Base-by-base conservation (phyloP, 176 grass and related monocot genomes). In the Oryza brachyantha region DNA sequence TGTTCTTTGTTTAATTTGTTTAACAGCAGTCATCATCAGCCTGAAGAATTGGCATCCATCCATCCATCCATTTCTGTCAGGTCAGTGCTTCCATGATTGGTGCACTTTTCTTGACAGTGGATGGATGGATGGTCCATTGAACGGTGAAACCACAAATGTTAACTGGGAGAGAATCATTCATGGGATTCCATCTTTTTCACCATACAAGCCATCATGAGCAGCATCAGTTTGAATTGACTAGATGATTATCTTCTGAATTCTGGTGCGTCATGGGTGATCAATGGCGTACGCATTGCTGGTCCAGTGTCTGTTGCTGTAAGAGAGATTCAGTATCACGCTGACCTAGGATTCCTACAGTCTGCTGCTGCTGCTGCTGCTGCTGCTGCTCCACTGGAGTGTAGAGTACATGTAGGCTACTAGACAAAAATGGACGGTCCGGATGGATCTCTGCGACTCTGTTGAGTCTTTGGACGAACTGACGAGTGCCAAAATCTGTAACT, bases 81-180 rank as follows among this genome's bases (percentile, higher is more conserved):
- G 48, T 64, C 42, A 14, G 39, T 81, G 24, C 42, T 70, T 38
- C 29, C 29, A 16, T 75, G 62, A 61, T 81, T 68, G 62, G 62
- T 27, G 59, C 26, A 24, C 66, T 72, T 78, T 48, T 1, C 52
- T 66, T 70, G 40, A 70, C 41, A 21, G 22, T 48, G 39, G 35
- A 61, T 77, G 64, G n/a, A 16, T 48, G 39, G 35, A 61, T 77
- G 64, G n/a, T 77, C 65, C 40, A 48, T 21, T 21, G 40, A 36
- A 37, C 66, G 38, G 19, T 34, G 71, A 66, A 34, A 36, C 4
- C 35, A 72, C 31, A 29, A 3, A n/a, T 64, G 31, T 39, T 39
- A 32, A 13, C 73, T 46, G 46, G 24, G 13, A 13, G 35, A 25
- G 8, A 17, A 21, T n/a, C n/a, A 43, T 45, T 37, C 34, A 17